A percentile compares a stretch with the other conserved stretches of the same genome.
Conservation (phyloP, 108 stramenopile genomes). For the Conticribra weissflogii region DNA sequence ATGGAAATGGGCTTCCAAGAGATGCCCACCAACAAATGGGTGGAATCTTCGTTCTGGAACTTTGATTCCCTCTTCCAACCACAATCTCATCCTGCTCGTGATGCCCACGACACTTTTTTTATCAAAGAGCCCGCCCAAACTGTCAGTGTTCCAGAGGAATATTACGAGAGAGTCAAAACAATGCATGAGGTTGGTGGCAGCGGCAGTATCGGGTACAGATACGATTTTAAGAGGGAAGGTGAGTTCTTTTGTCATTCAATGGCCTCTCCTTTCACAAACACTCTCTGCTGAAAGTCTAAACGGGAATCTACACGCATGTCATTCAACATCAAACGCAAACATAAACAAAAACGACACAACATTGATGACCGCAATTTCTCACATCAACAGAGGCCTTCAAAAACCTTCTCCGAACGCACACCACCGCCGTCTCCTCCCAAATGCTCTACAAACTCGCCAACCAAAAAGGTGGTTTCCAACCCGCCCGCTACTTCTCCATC, state of each 20-base stretch:
- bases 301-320: too few relatives aligned
- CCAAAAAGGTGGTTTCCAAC: slow-evolving; percentile 95
- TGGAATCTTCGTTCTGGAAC: slow-evolving; percentile 99
- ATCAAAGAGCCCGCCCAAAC: slow-evolving; percentile 94
- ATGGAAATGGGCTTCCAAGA: slow-evolving; percentile 99
- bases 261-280: neutral
- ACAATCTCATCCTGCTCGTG: slow-evolving; percentile 98
- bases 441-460: slow-evolving; percentile 98
- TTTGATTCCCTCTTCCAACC: slow-evolving; percentile 99
- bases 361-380: too few relatives aligned
- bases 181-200: slow-evolving; percentile 97
- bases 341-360: too few relatives aligned
- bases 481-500: slow-evolving; percentile 96
- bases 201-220: slow-evolving; percentile 97
- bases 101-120: slow-evolving; percentile 99
- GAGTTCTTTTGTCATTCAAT: neutral
- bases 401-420: slow-evolving; percentile 98
- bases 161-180: slow-evolving; percentile 96
- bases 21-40: slow-evolving; percentile 99
- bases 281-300: too few relatives aligned
- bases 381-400: slow-evolving; percentile 88
- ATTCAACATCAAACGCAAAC: too few relatives aligned
- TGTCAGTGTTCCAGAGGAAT: slow-evolving; percentile 91
- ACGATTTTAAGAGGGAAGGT: slow-evolving; percentile 85
- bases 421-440: slow-evolving; percentile 96